Evolutionary conservation across 2,329 filamentous ascomycete species (phyloP).

Genomic region (Ophiostoma sp.): DNA sequence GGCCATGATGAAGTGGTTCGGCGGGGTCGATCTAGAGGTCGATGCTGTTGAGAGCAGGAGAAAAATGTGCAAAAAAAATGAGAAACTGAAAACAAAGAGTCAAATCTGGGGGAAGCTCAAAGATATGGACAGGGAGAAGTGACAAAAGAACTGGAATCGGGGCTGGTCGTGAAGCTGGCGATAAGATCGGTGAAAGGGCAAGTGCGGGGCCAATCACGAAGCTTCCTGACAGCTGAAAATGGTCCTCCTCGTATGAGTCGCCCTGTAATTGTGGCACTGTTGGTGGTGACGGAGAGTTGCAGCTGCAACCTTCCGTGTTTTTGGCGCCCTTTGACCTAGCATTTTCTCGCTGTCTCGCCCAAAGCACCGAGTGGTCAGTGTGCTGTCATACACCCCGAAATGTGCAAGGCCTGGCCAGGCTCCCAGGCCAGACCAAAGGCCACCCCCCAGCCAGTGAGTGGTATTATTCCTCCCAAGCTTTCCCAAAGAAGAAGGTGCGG

Average conservation of each 20-base stretch:
- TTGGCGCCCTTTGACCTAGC: neutral
- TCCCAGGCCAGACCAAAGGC: neutral
- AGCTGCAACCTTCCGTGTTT: slow-evolving; percentile 1
- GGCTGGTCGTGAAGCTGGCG: neutral
- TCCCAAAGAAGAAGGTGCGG: slow-evolving; percentile 16
- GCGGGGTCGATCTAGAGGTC: neutral
- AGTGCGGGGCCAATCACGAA: slow-evolving; percentile 19
- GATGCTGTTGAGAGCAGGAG: neutral
- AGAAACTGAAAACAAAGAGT: neutral
- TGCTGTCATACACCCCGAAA: neutral
- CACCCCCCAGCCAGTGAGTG: neutral
- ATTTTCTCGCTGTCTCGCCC: neutral
- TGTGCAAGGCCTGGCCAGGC: neutral
- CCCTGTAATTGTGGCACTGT: neutral
- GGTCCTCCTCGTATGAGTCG: neutral
- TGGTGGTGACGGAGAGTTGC: neutral
- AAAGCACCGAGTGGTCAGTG: neutral
- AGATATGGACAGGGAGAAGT: neutral
- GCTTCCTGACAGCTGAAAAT: slow-evolving; percentile 13
- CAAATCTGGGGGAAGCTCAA: neutral
- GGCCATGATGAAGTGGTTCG: slow-evolving; percentile 8
- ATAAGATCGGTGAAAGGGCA: slow-evolving; percentile 19
- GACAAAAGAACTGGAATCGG: neutral
- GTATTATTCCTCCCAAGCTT: neutral
- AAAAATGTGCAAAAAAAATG: neutral